Percentiles rank a stretch among this genome's conserved stretches.
phyloP scores from a whole-genome alignment of 2,329 filamentous ascomycete genomes.

The Rhynchosporium secalis region DNA sequence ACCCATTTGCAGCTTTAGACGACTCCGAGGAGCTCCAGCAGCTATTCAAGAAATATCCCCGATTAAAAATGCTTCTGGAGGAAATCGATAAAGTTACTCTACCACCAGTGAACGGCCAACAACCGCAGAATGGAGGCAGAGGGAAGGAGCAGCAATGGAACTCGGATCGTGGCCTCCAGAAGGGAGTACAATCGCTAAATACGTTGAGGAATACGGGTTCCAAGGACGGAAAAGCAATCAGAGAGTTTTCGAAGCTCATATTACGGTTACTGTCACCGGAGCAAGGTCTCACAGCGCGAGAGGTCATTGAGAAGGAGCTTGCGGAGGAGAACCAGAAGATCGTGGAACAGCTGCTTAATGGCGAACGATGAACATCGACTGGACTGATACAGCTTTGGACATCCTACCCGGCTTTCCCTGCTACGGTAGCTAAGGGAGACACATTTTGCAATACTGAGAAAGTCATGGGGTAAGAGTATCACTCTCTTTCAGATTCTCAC shows the following conservation, averaged over 20 bases:
- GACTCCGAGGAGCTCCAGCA: constrained; percentile 50
- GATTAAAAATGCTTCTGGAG: constrained; percentile 48
- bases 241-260: constrained; percentile 61
- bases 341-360: constrained; percentile 51
- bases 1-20: constrained; percentile 55
- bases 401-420: neutral
- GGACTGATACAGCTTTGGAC: neutral
- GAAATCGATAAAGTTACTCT: constrained; percentile 53
- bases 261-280: constrained; percentile 47
- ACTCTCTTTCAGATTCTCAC: neutral
- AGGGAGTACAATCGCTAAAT: constrained; percentile 55
- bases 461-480: neutral
- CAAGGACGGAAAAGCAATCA: constrained; percentile 58
- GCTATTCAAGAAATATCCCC: constrained; percentile 56
- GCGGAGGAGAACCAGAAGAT: constrained; percentile 48
- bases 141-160: constrained; percentile 48
- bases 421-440: neutral
- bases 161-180: constrained; percentile 56
- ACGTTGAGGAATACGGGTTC: constrained; percentile 50
- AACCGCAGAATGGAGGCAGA: constrained; percentile 13
- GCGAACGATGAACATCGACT: constrained; percentile 39
- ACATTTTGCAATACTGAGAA: neutral
- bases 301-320: constrained; percentile 47
- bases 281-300: constrained; percentile 39
- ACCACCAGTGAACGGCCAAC: constrained; percentile 41